Base-by-base conservation (phyloP, 2,329 filamentous ascomycete genomes). In the Fusarium sp. region DNA sequence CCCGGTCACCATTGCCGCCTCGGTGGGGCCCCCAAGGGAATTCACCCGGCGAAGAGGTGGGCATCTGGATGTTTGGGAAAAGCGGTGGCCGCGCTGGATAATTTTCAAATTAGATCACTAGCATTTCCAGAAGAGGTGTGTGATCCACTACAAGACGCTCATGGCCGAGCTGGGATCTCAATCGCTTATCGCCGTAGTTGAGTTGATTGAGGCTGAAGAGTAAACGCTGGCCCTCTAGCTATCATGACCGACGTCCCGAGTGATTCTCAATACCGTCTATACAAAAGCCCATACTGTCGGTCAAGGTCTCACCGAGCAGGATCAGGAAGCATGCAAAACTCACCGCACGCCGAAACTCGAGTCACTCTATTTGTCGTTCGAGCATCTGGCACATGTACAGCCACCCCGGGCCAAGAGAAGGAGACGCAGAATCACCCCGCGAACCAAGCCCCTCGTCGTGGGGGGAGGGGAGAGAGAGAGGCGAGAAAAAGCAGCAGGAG, bases 21-120 rank as follows among this genome's bases (percentile, higher is more conserved):
- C 69, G 69, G 69, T 75, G 77, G 76, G 75, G 76, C 66, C 62
- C 66, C 60, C 62, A 22, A 24, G 52, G 69, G 75, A 74, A 78
- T 78, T 78, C 76, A 78, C 54, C 76, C 76, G 76, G 76, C 69
- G 66, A 67, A 64, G 71, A 29, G 69, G 74, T 70, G 64, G 64
- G 64, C 67, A 58, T 65, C 52, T 66, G 27, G 50, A 61, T 47
- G 38, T 61, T 54, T 38, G 37, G 45, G 62, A 71, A 45, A 29
- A 67, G 58, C 67, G 58, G 63, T 69, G 58, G 56, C 66, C 62
- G 52, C 18, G 42, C 61, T 59, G 50, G 50, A 37, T 65, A 24
- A 52, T 47, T 50, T 42, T 38, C n/a, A 24, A 24, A 40, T 47
- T 52, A 10, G 47, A 8, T 69, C 22, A 52, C 29, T 50, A 42